Conservation (phyloP, 2,329 filamentous ascomycete species). For the Paramyrothecium sp. region DNA sequence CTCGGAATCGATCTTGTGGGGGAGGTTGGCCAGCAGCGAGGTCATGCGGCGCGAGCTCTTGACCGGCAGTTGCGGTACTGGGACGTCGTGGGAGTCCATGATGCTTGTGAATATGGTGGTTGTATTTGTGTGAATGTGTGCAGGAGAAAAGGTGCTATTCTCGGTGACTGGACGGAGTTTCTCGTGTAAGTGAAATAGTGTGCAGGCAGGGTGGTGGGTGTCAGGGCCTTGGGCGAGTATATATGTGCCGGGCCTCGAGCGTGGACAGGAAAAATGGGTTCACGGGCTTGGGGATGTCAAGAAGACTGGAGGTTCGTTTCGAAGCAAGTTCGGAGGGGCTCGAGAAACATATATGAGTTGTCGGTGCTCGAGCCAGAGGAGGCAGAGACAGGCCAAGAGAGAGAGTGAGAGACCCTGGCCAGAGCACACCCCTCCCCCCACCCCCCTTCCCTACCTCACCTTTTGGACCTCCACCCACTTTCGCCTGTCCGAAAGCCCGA, state of each 20-base stretch:
- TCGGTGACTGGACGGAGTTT: neutral
- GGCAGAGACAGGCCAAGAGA: neutral
- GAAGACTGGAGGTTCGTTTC: too few species aligned
- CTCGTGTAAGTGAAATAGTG: neutral
- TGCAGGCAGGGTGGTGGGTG: too few species aligned
- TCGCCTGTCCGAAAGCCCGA: neutral
- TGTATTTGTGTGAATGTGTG: too few species aligned
- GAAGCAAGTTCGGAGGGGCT: neutral
- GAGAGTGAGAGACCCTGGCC: neutral
- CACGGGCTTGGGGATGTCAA: too few species aligned
- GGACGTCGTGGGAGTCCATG: neutral
- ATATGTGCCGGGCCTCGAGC: too few species aligned
- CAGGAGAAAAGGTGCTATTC: neutral
- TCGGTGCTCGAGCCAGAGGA: neutral
- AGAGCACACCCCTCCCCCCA: neutral
- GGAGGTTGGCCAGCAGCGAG: constrained; percentile 31
- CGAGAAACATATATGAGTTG: neutral
- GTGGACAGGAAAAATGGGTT: too few species aligned
- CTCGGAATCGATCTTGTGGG: constrained; percentile 26
- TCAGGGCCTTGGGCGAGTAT: too few species aligned
- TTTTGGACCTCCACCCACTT: neutral
- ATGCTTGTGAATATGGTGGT: too few species aligned
- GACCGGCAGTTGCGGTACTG: constrained; percentile 34
- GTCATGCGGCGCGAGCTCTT: constrained; percentile 50
- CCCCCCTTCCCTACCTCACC: neutral